These are phyloP conservation scores for Endocladia muricata DNA, from an alignment of 31 red algal species.

Conservation along the genomic window DNA sequence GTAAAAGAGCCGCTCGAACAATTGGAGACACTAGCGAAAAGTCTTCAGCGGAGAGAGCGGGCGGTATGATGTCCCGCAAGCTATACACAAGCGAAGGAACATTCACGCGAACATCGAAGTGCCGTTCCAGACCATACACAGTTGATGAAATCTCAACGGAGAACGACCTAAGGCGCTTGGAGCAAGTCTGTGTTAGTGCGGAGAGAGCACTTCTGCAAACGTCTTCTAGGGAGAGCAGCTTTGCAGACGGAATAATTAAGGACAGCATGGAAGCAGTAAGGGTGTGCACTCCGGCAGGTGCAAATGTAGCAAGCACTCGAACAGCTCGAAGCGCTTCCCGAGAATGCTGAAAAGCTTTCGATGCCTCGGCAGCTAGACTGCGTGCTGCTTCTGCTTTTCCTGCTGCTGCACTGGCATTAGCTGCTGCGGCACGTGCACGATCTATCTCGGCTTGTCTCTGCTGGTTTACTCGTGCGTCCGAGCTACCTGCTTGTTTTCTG, in stretches of 20 bases:
- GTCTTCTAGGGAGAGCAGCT: slow-evolving; percentile 27
- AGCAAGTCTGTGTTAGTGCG: slow-evolving; percentile 18
- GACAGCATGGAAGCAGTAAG: slow-evolving; percentile 33
- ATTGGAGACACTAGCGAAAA: slow-evolving; percentile 69
- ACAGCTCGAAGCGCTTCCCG: background rate
- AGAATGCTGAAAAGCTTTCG: slow-evolving; percentile 10
- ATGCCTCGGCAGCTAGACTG: slow-evolving; percentile 19
- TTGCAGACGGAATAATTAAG: slow-evolving; percentile 29
- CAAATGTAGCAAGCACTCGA: slow-evolving; percentile 20
- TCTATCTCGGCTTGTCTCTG: slow-evolving; percentile 46
- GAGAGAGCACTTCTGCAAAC: slow-evolving; percentile 40
- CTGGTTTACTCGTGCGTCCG: slow-evolving; percentile 11
- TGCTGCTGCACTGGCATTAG: slow-evolving; percentile 28
- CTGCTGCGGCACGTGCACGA: slow-evolving; percentile 48
- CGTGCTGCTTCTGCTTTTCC: slow-evolving; percentile 34
- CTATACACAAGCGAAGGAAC: slow-evolving; percentile 12
- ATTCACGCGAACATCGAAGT: slow-evolving; percentile 13
- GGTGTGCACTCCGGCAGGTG: slow-evolving; percentile 26
- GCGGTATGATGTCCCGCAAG: slow-evolving; percentile 23
- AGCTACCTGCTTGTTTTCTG: slow-evolving; percentile 12
- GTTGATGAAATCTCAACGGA: slow-evolving; percentile 23
- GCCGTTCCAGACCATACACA: slow-evolving; percentile 37
- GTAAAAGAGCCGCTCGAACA: slow-evolving; percentile 42
- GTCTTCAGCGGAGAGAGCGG: slow-evolving; percentile 54
- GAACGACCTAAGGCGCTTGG: background rate